Evolutionary conservation across 1,284 basidiomycete species (phyloP).

Genomic region (Ustilago nuda): DNA sequence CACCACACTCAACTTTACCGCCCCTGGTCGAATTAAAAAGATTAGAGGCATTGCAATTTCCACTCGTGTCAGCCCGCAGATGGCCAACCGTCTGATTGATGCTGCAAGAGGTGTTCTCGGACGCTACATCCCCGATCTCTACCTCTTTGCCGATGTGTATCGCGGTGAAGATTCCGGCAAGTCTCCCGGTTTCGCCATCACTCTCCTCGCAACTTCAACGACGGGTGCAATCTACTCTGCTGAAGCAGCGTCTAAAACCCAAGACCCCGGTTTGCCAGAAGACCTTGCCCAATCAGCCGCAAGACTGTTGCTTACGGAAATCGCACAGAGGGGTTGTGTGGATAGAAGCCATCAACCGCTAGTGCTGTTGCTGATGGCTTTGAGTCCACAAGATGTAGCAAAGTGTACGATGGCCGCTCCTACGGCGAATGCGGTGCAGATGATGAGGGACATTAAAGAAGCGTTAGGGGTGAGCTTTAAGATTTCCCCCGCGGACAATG

Average conservation of each 20-base stretch:
- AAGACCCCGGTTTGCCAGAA: conserved; percentile 78
- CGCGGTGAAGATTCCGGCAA: conserved; percentile 97
- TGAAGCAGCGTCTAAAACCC: conserved; percentile 78
- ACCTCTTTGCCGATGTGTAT: conserved; percentile 98
- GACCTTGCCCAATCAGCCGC: conserved; percentile 87
- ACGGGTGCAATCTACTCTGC: conserved; percentile 88
- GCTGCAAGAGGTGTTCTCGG: conserved; percentile 90
- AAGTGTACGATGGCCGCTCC: conserved; percentile 86
- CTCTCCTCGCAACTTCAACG: conserved; percentile 89
- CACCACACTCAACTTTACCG: conserved; percentile 85
- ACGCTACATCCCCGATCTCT: conserved; percentile 96
- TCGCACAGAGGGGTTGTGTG: conserved; percentile 86
- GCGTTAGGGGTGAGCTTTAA: conserved; percentile 81
- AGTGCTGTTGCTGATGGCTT: conserved; percentile 89
- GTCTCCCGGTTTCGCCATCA: conserved; percentile 94
- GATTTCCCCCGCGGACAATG: conserved; percentile 60
- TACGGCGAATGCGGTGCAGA: conserved; percentile 82
- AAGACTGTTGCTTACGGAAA: conserved; percentile 80
- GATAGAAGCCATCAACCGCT: conserved; percentile 89
- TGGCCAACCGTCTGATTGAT: conserved; percentile 97
- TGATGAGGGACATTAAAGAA: conserved; percentile 82
- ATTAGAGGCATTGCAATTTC: conserved; percentile 88
- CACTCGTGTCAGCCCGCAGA: conserved; percentile 89
- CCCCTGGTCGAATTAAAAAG: conserved; percentile 88
- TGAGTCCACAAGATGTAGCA: conserved; percentile 95